Conservation (phyloP, 2,329 filamentous ascomycete genomes). For the Alternaria longipes region DNA sequence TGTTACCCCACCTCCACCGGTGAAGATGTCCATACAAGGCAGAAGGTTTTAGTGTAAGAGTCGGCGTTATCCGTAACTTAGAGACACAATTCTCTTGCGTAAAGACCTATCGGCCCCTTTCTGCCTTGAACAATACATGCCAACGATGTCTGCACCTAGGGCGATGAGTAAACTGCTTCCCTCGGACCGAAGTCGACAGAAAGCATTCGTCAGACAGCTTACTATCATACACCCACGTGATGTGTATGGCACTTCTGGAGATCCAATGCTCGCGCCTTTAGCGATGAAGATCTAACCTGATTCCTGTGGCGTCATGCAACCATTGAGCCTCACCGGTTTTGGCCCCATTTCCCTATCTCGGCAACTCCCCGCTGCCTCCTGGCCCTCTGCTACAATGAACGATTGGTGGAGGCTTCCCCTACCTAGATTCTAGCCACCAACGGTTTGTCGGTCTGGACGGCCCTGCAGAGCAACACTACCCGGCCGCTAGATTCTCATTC, state of each 20-base stretch:
- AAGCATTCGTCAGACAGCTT: constrained; percentile 15
- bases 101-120: constrained; percentile 12
- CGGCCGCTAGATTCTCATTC: constrained; percentile 7
- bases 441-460: background rate
- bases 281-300: background rate
- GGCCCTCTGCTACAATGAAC: background rate
- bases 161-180: background rate
- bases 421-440: background rate
- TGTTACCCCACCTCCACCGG: constrained; percentile 46
- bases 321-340: constrained; percentile 31
- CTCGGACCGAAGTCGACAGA: constrained; percentile 14
- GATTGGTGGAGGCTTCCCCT: constrained; percentile 8
- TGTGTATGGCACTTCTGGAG: background rate
- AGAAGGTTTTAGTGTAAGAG: constrained; percentile 33
- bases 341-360: constrained; percentile 32
- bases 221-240: background rate
- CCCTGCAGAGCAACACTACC: constrained; percentile 6
- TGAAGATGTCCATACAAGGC: constrained; percentile 41
- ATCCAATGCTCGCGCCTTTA: background rate
- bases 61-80: constrained; percentile 13
- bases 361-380: constrained; percentile 16
- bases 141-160: constrained; percentile 20
- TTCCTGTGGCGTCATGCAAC: constrained; percentile 19
- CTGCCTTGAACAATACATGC: constrained; percentile 24
- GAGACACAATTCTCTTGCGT: constrained; percentile 22